Evolutionary conservation across 306 rosid species (phyloP).

Genomic region (Leucaena leucocephala): DNA sequence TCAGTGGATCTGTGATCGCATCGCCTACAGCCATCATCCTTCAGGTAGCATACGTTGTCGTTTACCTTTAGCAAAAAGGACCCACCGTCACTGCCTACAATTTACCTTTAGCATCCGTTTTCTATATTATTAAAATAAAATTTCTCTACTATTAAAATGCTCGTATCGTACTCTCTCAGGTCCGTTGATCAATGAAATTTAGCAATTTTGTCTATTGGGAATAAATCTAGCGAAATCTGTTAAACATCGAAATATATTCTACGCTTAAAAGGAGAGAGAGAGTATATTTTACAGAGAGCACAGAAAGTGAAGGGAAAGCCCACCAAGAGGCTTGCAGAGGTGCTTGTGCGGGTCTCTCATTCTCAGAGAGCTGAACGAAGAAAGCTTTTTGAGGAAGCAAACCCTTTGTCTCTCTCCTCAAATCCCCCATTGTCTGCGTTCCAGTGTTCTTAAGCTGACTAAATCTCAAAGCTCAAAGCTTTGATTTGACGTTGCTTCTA

Average conservation of each 20-base stretch:
- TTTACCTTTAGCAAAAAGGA: not conserved
- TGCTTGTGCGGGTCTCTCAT: conserved; percentile 3
- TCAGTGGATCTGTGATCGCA: not conserved
- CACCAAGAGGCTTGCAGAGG: not conserved
- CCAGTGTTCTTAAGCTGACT: conserved; percentile 19
- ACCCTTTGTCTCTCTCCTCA: conserved; percentile 13
- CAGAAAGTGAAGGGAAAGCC: not conserved
- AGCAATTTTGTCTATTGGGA: not conserved
- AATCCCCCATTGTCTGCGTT: conserved; percentile 1
- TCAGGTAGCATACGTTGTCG: not conserved
- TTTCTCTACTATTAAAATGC: not conserved
- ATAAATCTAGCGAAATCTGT: not conserved
- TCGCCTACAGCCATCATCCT: not conserved
- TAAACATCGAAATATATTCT: not conserved
- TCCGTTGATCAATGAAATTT: not conserved
- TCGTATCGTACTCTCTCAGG: not conserved
- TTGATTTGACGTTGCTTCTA: conserved; percentile 29
- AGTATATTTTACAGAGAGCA: not conserved
- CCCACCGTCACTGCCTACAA: not conserved
- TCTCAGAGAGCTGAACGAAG: conserved; percentile 22
- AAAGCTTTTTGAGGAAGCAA: conserved; percentile 43
- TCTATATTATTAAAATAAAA: not conserved
- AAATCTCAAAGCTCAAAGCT: conserved; percentile 27
- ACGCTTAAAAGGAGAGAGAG: not conserved
- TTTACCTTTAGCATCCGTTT: too few species aligned